These are phyloP conservation scores for Ensete ventricosum DNA, from an alignment of 176 grass and related monocot species.

Conservation along the genomic window DNA sequence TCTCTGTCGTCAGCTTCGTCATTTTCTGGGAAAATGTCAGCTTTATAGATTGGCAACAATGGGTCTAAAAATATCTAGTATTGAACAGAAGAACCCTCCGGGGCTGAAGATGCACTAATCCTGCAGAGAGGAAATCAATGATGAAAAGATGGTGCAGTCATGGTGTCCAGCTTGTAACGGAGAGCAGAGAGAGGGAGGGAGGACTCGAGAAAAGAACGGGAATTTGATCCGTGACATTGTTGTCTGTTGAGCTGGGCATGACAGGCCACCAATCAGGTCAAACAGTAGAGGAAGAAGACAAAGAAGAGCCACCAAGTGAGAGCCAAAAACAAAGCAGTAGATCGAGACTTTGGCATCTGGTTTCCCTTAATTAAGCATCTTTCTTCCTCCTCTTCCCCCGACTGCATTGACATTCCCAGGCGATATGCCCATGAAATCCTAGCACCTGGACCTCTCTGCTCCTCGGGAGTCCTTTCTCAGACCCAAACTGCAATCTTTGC, in stretches of 20 bases:
- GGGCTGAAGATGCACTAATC: background rate
- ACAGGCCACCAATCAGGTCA: constrained; percentile 2
- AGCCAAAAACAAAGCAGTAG: background rate
- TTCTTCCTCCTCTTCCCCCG: background rate
- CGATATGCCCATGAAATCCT: background rate
- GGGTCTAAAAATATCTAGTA: background rate
- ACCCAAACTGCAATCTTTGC: background rate
- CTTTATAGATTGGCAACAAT: too few species aligned
- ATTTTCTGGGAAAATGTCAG: background rate
- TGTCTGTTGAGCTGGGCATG: background rate
- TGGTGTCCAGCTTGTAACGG: background rate
- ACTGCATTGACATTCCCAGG: background rate
- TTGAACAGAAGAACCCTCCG: background rate
- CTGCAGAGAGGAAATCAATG: background rate
- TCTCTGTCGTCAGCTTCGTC: background rate
- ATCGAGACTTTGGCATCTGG: background rate
- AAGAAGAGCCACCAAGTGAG: background rate
- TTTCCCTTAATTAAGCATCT: background rate
- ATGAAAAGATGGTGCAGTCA: background rate
- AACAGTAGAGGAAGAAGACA: constrained; percentile 3
- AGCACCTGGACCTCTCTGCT: background rate
- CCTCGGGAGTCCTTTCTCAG: background rate
- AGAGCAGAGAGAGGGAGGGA: background rate
- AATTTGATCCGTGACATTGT: background rate
- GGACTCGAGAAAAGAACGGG: background rate